Conservation (phyloP, 768 basidiomycete species). For the Amanita phalloides region DNA sequence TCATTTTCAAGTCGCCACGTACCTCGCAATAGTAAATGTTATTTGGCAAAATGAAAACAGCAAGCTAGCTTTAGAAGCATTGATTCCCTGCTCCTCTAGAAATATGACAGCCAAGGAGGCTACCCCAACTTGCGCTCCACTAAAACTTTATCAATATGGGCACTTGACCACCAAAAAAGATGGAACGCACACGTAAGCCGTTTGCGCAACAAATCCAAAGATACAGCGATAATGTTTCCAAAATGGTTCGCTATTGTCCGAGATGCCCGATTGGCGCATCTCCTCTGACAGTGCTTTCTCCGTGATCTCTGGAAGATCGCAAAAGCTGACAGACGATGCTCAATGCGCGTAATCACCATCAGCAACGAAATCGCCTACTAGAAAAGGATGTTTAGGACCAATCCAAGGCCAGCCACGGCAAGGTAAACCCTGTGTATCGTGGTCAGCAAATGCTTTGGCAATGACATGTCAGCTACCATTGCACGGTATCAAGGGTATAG, state of each 20-base stretch:
- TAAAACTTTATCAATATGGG: not conserved
- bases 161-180: not conserved
- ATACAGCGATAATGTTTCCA: conserved; percentile 61
- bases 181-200: conserved; percentile 42
- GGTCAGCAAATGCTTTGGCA: not conserved
- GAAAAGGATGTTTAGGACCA: conserved; percentile 53
- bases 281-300: conserved; percentile 51
- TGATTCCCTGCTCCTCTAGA: conserved; percentile 47
- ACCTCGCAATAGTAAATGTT: conserved; percentile 55
- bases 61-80: conserved; percentile 41
- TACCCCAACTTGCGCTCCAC: conserved; percentile 57
- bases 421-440: conserved; percentile 43
- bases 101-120: conserved; percentile 64
- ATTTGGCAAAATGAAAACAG: conserved; percentile 67
- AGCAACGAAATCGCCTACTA: conserved; percentile 26
- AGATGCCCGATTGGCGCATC: conserved; percentile 28
- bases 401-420: conserved; percentile 52
- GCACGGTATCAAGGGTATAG: conserved; percentile 51
- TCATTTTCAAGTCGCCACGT: conserved; percentile 8
- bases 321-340: conserved; percentile 33
- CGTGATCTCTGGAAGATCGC: conserved; percentile 58
- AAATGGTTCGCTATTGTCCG: conserved; percentile 41
- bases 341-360: not conserved
- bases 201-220: conserved; percentile 68
- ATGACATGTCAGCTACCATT: conserved; percentile 33